Base-by-base conservation (phyloP, 2,329 filamentous ascomycete genomes). In the Ascomycota sp. region DNA sequence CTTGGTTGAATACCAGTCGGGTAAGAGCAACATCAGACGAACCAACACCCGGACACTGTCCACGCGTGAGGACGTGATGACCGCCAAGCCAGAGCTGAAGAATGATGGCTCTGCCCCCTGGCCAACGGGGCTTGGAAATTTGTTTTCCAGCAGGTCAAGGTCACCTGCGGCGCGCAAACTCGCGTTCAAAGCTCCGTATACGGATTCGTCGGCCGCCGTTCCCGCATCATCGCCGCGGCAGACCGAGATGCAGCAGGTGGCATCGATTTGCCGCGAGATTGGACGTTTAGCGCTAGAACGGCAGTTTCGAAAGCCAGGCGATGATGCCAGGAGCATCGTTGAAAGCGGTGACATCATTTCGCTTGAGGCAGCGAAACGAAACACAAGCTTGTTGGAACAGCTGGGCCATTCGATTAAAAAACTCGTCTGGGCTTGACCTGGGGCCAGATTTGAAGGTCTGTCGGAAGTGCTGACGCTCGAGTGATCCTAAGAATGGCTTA, bases 391-490 rank as follows among this genome's bases (percentile, higher is more conserved):
- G 44, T 52, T 95, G 34, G 86, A 93, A 54, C 76, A 86, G 50
- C 56, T 91, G 47, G 81, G 83, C 2, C 83, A 95, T 59, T 78
- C 76, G 38, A 64, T 95, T 45, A 93, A 92, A 68, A 92, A 81
- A 61, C 56, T 95, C 50, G 83, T 98, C 9, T 95, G 89, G 89
- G 68, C 67, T 32, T 66, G 30, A 35, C 16, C 7, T 7, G 11
- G 9, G 21, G 8, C 21, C 26, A 16, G 25, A 21, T 13, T 9
- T 13, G n/a, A 13, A 24, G 29, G 30, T 21, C 16, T 21, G 16
- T 21, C 16, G 16, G 5, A 21, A 21, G 16, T 21, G 16, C 16
- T 21, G 16, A 5, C 16, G 16, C 16, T 21, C 5, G 16, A 21
- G 16, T 21, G 3, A 21, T 21, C 16, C 16, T 21, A 5, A 21